Evolutionary conservation across 371 early-diverging fungal species (phyloP).

Genomic region (Polyrhizophydium stewartii): DNA sequence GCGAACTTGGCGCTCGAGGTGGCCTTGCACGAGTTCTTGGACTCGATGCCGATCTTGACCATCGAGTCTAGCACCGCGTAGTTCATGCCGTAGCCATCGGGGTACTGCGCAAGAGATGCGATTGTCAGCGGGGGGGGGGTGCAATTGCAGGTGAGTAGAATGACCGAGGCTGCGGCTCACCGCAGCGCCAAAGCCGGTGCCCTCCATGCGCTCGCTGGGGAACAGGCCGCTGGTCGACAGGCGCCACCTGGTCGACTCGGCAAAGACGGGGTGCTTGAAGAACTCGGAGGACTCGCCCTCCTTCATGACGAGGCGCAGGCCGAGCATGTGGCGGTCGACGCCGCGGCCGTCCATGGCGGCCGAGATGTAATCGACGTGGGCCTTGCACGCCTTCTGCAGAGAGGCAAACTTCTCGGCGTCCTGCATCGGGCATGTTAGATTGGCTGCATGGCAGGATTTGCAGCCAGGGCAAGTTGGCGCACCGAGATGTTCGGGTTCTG

Average conservation of each 20-base stretch:
- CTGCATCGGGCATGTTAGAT: not conserved
- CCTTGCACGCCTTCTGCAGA: slow-evolving; percentile 56
- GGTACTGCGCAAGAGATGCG: no score
- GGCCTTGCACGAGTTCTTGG: slow-evolving; percentile 41
- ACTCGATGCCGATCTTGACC: slow-evolving; percentile 79
- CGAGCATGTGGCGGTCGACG: slow-evolving; percentile 81
- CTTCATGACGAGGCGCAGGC: slow-evolving; percentile 56
- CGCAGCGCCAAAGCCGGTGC: slow-evolving; percentile 61
- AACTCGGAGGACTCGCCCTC: slow-evolving; percentile 29
- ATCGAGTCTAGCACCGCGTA: slow-evolving; percentile 65
- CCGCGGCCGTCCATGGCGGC: slow-evolving; percentile 73
- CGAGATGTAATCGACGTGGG: slow-evolving; percentile 61
- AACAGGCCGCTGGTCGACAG: slow-evolving; percentile 76
- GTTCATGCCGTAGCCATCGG: slow-evolving; percentile 87
- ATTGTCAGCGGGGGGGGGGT: no score
- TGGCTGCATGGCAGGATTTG: no score
- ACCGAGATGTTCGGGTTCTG: slow-evolving; percentile 31
- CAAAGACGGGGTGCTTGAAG: slow-evolving; percentile 70
- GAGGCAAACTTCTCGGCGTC: slow-evolving; percentile 42
- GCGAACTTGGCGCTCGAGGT: slow-evolving; percentile 18
- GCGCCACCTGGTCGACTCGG: slow-evolving; percentile 58
- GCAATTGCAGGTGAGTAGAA: not conserved
- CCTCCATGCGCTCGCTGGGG: slow-evolving; percentile 37
- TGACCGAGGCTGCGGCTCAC: slow-evolving; percentile 5
- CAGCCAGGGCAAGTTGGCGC: not conserved